Percentiles rank a stretch among this genome's conserved stretches.
phyloP scores from a whole-genome alignment of 1,139 yeast species.

The Scheffersomyces segobiensis region DNA sequence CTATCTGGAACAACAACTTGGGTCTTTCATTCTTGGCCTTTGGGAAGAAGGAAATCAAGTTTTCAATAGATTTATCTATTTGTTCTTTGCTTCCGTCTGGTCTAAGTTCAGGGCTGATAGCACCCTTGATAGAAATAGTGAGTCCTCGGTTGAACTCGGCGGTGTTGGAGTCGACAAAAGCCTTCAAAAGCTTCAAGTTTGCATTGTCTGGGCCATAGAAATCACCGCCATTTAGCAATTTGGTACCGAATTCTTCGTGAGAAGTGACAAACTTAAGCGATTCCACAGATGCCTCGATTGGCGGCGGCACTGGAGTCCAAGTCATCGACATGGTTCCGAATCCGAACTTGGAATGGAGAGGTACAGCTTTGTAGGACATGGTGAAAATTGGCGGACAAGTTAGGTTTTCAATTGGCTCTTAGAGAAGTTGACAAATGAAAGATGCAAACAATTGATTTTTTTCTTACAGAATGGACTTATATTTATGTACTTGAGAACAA shows the following conservation, averaged over 20 bases:
- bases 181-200: conserved; percentile 51
- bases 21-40: conserved; percentile 32
- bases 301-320: conserved; percentile 47
- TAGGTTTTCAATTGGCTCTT: neutral
- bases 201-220: conserved; percentile 64
- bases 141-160: conserved; percentile 53
- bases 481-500: neutral
- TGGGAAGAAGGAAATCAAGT: conserved; percentile 46
- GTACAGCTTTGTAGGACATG: neutral
- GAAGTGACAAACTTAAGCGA: conserved; percentile 46
- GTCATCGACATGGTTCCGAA: conserved; percentile 69
- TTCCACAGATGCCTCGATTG: conserved; percentile 48
- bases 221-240: conserved; percentile 73
- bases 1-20: conserved; percentile 62
- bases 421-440: neutral
- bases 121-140: conserved; percentile 71
- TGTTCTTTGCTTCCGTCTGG: conserved; percentile 55
- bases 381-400: neutral
- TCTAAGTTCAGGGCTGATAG: conserved; percentile 31
- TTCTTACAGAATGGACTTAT: neutral
- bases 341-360: conserved; percentile 34
- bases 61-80: conserved; percentile 52
- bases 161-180: conserved; percentile 52
- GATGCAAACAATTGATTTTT: neutral
- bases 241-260: conserved; percentile 44